Percentiles rank a stretch among this genome's conserved stretches.
These are phyloP conservation scores for Cyclotella atomus DNA, from an alignment of 108 stramenopile genomes.

Conservation along the genomic window DNA sequence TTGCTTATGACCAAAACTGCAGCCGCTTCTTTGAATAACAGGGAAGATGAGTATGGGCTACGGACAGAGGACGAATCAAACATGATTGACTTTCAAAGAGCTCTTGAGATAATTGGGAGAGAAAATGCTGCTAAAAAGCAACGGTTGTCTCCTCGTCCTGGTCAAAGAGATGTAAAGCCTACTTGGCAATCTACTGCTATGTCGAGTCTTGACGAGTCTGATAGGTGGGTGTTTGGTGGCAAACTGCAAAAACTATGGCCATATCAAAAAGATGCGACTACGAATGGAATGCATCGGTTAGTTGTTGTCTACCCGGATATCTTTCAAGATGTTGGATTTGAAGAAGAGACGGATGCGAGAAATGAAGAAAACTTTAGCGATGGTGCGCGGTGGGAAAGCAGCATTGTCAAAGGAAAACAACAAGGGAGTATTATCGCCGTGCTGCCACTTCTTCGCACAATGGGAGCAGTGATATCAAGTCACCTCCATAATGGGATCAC, in stretches of 20 bases:
- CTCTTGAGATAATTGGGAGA: slow-evolving; percentile 48
- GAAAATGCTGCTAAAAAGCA: slow-evolving; percentile 6
- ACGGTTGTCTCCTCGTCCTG: background rate
- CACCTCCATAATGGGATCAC: slow-evolving; percentile 67
- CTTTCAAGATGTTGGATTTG: slow-evolving; percentile 18
- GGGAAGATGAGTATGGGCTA: slow-evolving; percentile 65
- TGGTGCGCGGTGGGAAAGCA: background rate
- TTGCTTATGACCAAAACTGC: slow-evolving; percentile 48
- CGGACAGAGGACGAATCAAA: slow-evolving; percentile 22
- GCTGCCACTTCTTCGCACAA: slow-evolving; percentile 56
- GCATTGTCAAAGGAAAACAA: slow-evolving; percentile 3
- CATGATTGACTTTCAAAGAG: slow-evolving; percentile 52
- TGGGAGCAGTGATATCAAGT: slow-evolving; percentile 60
- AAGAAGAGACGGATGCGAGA: slow-evolving; percentile 16
- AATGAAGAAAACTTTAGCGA: slow-evolving; percentile 1
- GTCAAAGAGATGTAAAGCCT: background rate
- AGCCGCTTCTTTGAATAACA: slow-evolving; percentile 9
- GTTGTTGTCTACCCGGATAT: slow-evolving; percentile 30
- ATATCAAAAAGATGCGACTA: slow-evolving; percentile 8
- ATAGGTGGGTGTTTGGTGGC: slow-evolving; percentile 54
- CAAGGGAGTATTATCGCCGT: slow-evolving; percentile 25
- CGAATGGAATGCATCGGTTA: background rate
- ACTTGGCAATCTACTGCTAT: slow-evolving; percentile 52
- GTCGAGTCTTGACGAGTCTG: slow-evolving; percentile 19
- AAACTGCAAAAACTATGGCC: slow-evolving; percentile 51